Base-by-base conservation (phyloP, 148 eudicot genomes). In the Rhododendron henanense region DNA sequence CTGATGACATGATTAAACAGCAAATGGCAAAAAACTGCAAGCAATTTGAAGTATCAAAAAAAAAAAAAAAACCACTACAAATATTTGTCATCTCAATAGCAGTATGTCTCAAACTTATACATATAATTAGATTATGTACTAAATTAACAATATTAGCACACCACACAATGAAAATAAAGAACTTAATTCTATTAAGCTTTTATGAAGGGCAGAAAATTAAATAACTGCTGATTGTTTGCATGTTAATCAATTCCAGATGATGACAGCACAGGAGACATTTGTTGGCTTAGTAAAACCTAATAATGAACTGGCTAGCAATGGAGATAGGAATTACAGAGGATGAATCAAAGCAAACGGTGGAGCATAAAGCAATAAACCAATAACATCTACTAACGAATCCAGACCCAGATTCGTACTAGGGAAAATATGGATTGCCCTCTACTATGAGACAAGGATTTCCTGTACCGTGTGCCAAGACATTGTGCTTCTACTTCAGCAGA, bases 1-100 rank as follows among this genome's bases (percentile, higher is more conserved):
- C 41, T 84, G 51, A 67, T 25, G 84, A 81, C 75, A 74, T 44
- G 75, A 78, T 84, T 25, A 59, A 79, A 84, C 71, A 84, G 37
- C 21, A 37, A 79, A 67, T 48, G 50, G 33, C 33, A 51, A 51
- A 18, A 45, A 71, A 48, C 5, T 19, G 14, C 37, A 74, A 84
- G 69, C 48, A 84, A 35, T 51, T 51, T 44, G 75, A 84, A 19
- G 35, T 5, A 14, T 19, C 1, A 65, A 16, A 65, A 18, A 63
- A 8, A 1, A 45, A 65, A 25, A 63, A 41, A n/a, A 11, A 37
- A 23, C 15, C 57, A 25, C 39, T 45, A n/a, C 37, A 83, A 63
- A 48, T 83, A 63, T 61, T 83, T 63, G 51, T 41, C 14, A 83
- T 65, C 18, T 76, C 1, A 76, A n/a, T 13, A 83, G 51, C 75